A percentile compares a stretch with the other conserved stretches of the same genome.
Evolutionary conservation across 2,329 filamentous ascomycete species (phyloP).

Genomic region (Clonostachys chloroleuca): DNA sequence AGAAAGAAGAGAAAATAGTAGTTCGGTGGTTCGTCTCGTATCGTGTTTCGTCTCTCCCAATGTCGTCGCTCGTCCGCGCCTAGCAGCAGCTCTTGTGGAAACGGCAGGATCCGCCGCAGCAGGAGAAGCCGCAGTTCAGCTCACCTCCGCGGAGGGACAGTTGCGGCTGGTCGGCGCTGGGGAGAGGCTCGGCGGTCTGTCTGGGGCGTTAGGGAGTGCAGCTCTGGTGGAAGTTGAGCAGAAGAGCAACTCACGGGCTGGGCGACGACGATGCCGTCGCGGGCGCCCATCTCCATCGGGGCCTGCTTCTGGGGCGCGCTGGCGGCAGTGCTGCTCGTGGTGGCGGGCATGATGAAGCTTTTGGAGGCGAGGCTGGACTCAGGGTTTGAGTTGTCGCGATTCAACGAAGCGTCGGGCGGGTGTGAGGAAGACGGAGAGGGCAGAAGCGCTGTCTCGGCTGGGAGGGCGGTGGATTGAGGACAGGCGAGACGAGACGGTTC

Average conservation of each 20-base stretch:
- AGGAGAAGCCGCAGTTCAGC: slow-evolving; percentile 16
- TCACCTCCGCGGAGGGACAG: slow-evolving; percentile 17
- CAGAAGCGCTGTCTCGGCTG: no score
- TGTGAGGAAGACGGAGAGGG: no score
- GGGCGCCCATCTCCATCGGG: slow-evolving; percentile 1
- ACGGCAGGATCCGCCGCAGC: slow-evolving; percentile 17
- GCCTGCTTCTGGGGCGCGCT: slow-evolving; percentile 2
- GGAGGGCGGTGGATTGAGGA: no score
- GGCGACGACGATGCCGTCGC: background rate
- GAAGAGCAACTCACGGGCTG: slow-evolving; percentile 6
- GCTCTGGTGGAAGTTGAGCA: background rate
- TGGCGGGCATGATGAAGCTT: background rate
- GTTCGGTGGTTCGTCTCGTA: no score
- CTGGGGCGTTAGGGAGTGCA: background rate
- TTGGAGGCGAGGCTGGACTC: background rate
- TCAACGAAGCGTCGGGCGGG: no score
- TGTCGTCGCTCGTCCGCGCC: background rate
- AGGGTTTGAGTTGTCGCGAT: no score
- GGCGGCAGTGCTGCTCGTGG: background rate
- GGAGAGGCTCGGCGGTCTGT: background rate
- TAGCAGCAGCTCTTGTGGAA: slow-evolving; percentile 22
- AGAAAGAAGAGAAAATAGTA: no score
- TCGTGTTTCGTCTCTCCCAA: no score
- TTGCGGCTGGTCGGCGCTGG: slow-evolving; percentile 14
- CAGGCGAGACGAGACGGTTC: no score